These are phyloP conservation scores for Helicocarpus griseus DNA, from an alignment of 2,329 filamentous ascomycete genomes.

Conservation along the genomic window DNA sequence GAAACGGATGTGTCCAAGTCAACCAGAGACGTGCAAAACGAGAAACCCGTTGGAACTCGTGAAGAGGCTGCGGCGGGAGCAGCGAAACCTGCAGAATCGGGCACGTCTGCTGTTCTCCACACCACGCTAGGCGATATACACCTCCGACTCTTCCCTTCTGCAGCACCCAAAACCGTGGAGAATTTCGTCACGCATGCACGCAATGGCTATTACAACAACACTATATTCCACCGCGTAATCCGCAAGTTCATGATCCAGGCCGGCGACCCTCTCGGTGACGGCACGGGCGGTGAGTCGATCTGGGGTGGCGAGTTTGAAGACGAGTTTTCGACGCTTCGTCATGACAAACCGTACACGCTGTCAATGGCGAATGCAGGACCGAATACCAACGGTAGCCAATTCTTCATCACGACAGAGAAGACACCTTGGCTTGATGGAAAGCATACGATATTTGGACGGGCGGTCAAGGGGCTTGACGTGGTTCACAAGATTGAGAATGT, in stretches of 20 bases:
- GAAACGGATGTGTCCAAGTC: slow-evolving; percentile 74
- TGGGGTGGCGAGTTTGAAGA: slow-evolving; percentile 91
- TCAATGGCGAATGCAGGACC: slow-evolving; percentile 97
- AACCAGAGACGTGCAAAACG: slow-evolving; percentile 85
- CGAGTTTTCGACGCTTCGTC: slow-evolving; percentile 81
- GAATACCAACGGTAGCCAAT: slow-evolving; percentile 91
- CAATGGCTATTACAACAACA: slow-evolving; percentile 91
- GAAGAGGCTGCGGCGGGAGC: slow-evolving; percentile 38
- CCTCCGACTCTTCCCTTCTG: slow-evolving; percentile 83
- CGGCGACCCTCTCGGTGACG: slow-evolving; percentile 78
- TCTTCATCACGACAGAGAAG: slow-evolving; percentile 97
- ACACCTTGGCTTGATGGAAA: slow-evolving; percentile 94
- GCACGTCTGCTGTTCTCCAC: slow-evolving; percentile 74
- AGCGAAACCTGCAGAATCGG: slow-evolving; percentile 59
- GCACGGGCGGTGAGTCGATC: slow-evolving; percentile 82
- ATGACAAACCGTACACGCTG: slow-evolving; percentile 92
- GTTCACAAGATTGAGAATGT: slow-evolving; percentile 92
- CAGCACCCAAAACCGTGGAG: slow-evolving; percentile 88
- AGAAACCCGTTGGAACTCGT: slow-evolving; percentile 65
- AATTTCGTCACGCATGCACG: slow-evolving; percentile 92
- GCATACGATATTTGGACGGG: slow-evolving; percentile 91
- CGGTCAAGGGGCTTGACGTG: slow-evolving; percentile 82
- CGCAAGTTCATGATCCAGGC: slow-evolving; percentile 95
- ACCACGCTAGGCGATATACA: slow-evolving; percentile 92
- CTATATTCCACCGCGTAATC: slow-evolving; percentile 95